phyloP scores from a whole-genome alignment of 352 stramenopile species.

The Phytophthora pistaciae region DNA sequence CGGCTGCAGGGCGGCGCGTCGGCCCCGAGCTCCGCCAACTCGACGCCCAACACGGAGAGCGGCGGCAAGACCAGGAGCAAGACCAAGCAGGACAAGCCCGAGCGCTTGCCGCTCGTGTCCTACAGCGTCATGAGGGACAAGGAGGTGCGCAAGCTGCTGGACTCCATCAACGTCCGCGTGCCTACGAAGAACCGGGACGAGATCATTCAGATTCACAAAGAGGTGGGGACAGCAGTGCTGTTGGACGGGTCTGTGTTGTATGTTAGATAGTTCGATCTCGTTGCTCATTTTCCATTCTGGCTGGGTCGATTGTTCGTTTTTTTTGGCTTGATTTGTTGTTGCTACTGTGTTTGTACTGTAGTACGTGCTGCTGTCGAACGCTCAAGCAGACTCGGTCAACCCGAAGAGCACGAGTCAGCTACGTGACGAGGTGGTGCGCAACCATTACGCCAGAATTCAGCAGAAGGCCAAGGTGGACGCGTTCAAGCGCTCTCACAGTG shows the following conservation, averaged over 20 bases:
- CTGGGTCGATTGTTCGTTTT: slow-evolving; percentile 6
- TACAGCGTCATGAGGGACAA: slow-evolving; percentile 91
- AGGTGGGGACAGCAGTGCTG: slow-evolving; percentile 48
- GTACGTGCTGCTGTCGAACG: slow-evolving; percentile 85
- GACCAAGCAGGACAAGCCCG: slow-evolving; percentile 42
- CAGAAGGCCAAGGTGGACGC: slow-evolving; percentile 63
- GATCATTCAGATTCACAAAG: slow-evolving; percentile 91
- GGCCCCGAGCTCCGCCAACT: slow-evolving; percentile 16
- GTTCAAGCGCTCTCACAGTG: slow-evolving; percentile 34
- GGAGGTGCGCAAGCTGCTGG: slow-evolving; percentile 78
- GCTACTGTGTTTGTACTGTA: slow-evolving; percentile 26
- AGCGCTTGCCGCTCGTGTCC: slow-evolving; percentile 79
- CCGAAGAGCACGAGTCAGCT: slow-evolving; percentile 73
- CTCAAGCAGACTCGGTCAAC: slow-evolving; percentile 82
- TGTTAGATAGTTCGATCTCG: background rate
- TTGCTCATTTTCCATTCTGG: background rate
- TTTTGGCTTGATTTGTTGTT: slow-evolving; percentile 3
- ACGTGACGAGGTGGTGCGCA: slow-evolving; percentile 73
- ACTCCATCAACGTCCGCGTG: slow-evolving; percentile 69
- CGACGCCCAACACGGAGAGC: slow-evolving; percentile 34
- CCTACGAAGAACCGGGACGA: slow-evolving; percentile 80
- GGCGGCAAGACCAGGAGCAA: slow-evolving; percentile 5
- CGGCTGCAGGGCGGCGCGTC: slow-evolving; percentile 32
- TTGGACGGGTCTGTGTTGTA: background rate
- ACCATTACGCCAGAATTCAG: slow-evolving; percentile 72